Evolutionary conservation across 192 early-diverging fungal species (phyloP).

Genomic region (Podila epicladia): DNA sequence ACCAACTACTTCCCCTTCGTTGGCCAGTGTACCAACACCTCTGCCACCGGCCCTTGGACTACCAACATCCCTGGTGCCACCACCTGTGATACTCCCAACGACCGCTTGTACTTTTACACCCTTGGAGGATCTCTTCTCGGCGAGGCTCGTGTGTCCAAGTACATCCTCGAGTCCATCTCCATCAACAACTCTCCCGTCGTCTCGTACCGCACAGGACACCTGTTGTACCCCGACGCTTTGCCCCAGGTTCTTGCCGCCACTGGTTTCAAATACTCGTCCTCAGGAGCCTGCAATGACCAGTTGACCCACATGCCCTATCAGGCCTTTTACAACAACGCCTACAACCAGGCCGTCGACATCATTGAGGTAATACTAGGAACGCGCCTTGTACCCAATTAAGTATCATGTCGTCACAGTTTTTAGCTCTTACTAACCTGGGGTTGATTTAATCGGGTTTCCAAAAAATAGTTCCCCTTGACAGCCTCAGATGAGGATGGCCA

Average conservation of each 20-base stretch:
- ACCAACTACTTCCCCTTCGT: conserved; percentile 33
- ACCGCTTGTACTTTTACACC: conserved; percentile 14
- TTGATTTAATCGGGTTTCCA: too few relatives aligned
- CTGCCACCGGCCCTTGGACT: conserved; percentile 8
- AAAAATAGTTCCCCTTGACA: conserved; percentile 22
- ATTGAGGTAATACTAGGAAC: too few relatives aligned
- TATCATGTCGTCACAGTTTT: too few relatives aligned
- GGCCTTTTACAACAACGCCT: conserved; percentile 19
- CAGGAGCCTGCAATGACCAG: conserved; percentile 17
- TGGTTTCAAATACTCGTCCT: conserved; percentile 25
- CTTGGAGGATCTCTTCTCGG: conserved; percentile 17
- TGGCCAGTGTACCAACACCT: conserved; percentile 25
- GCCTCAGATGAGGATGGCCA: conserved; percentile 37
- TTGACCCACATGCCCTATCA: conserved; percentile 27
- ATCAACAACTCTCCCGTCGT: conserved; percentile 5
- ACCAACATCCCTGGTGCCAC: conserved; percentile 21
- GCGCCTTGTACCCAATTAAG: too few relatives aligned
- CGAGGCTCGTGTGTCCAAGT: conserved; percentile 32
- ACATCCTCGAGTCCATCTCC: conserved; percentile 25
- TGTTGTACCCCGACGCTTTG: conserved; percentile 23
- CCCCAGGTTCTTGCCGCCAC: conserved; percentile 12
- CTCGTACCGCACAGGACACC: conserved; percentile 29
- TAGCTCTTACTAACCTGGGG: too few relatives aligned
- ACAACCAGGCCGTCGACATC: conserved; percentile 19
- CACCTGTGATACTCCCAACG: conserved; percentile 16